Conservation (phyloP, 1,139 yeast species). For the Torulaspora globosa region DNA sequence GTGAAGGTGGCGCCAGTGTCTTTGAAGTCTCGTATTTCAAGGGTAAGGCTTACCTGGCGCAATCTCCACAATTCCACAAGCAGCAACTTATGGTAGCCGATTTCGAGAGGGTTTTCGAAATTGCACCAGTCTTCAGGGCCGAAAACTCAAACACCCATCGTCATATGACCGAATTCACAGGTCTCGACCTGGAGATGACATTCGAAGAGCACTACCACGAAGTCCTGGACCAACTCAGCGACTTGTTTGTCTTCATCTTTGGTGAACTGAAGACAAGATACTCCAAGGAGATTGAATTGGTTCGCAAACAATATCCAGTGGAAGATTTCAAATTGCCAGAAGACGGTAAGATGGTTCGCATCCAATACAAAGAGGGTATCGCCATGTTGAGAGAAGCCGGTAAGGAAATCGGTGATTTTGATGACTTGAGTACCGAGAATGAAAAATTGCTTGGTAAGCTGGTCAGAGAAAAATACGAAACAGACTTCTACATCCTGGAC, state of each 20-base stretch:
- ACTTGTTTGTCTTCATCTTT: slow-evolving; percentile 84
- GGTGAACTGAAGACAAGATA: slow-evolving; percentile 74
- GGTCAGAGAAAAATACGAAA: slow-evolving; percentile 89
- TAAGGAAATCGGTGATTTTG: slow-evolving; percentile 75
- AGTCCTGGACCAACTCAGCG: slow-evolving; percentile 77
- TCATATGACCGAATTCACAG: slow-evolving; percentile 98
- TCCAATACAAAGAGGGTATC: slow-evolving; percentile 89
- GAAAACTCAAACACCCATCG: slow-evolving; percentile 98
- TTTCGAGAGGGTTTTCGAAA: slow-evolving; percentile 91
- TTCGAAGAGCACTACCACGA: slow-evolving; percentile 98
- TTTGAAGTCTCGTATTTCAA: slow-evolving; percentile 91
- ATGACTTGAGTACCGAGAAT: slow-evolving; percentile 89
- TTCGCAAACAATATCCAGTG: slow-evolving; percentile 93
- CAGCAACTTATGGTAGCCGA: slow-evolving; percentile 98
- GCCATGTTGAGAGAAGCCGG: slow-evolving; percentile 80
- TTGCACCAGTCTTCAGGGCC: slow-evolving; percentile 98
- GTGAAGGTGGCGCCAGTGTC: slow-evolving; percentile 97
- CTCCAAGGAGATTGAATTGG: slow-evolving; percentile 78
- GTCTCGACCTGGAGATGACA: slow-evolving; percentile 96
- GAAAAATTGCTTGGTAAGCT: slow-evolving; percentile 89
- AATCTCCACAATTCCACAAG: slow-evolving; percentile 96
- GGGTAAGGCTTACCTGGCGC: slow-evolving; percentile 89
- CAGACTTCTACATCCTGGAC: slow-evolving; percentile 96
- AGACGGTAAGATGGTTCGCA: slow-evolving; percentile 83
- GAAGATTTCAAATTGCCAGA: slow-evolving; percentile 93